phyloP scores from a whole-genome alignment of 805 yeast species.

The Limtongozyma cylindracea region DNA sequence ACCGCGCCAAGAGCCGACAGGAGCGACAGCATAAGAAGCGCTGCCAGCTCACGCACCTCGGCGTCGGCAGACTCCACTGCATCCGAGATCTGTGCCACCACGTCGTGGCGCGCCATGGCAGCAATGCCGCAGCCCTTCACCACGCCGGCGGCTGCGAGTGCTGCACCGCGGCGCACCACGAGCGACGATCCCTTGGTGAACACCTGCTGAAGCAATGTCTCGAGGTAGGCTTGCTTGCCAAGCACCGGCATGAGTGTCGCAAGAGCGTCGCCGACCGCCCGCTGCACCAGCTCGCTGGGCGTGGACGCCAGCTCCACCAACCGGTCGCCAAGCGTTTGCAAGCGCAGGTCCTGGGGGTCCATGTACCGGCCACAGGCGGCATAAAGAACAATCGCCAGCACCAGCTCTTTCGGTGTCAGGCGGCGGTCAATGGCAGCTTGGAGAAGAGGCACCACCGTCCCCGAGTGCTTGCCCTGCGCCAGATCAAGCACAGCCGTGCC shows the following conservation, averaged over 20 bases:
- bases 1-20: no score
- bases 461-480: no score
- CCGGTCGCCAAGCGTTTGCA: conserved; percentile 38
- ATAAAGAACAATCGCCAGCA: conserved; percentile 70
- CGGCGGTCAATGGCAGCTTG: no score
- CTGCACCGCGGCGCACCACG: conserved; percentile 66
- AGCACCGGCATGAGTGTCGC: conserved; percentile 74
- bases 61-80: no score
- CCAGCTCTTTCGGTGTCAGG: no score
- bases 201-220: conserved; percentile 26
- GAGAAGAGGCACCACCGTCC: no score
- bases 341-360: conserved; percentile 37
- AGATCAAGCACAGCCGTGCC: no score
- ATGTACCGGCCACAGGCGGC: conserved; percentile 84
- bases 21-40: no score
- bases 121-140: conserved; percentile 77
- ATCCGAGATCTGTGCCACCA: conserved; percentile 49
- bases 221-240: conserved; percentile 21
- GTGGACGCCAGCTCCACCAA: conserved; percentile 54
- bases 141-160: conserved; percentile 87
- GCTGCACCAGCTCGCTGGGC: conserved; percentile 78
- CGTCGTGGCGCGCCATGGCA: conserved; percentile 48
- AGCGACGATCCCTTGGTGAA: conserved; percentile 22
- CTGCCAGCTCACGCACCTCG: no score
- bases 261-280: conserved; percentile 65